These are phyloP conservation scores for Diaporthe nobilis DNA, from an alignment of 2,329 filamentous ascomycete species.

Conservation along the genomic window DNA sequence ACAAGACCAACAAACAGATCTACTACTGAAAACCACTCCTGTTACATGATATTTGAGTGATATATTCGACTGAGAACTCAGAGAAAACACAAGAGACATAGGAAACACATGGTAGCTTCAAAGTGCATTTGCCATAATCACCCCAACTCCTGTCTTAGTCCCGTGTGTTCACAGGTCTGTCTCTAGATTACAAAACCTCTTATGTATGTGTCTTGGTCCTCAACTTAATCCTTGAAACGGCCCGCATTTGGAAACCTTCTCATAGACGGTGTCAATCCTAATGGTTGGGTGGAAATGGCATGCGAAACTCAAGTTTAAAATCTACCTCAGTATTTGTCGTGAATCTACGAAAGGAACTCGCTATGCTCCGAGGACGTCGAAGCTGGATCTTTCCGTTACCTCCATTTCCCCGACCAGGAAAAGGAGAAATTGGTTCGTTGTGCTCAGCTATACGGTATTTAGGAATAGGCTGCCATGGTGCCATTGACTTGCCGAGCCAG, in stretches of 20 bases:
- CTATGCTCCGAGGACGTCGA: too few relatives aligned
- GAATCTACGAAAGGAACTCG: too few relatives aligned
- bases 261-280: too few relatives aligned
- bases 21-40: not conserved
- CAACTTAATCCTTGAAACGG: not conserved
- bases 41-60: not conserved
- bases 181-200: not conserved
- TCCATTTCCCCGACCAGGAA: too few relatives aligned
- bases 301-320: not conserved
- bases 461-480: too few relatives aligned
- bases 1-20: not conserved
- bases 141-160: not conserved
- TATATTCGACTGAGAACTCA: not conserved
- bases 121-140: not conserved
- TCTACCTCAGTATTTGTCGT: too few relatives aligned
- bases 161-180: not conserved
- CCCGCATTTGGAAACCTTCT: not conserved
- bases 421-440: too few relatives aligned
- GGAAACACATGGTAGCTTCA: not conserved
- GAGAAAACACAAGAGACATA: not conserved
- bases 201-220: not conserved
- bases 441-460: too few relatives aligned
- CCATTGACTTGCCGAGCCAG: not conserved
- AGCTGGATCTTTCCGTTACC: too few relatives aligned
- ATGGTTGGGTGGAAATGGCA: too few relatives aligned